Evolutionary conservation across 108 stramenopile genomes (phyloP).

Genomic region (Fragilaria crotonensis): DNA sequence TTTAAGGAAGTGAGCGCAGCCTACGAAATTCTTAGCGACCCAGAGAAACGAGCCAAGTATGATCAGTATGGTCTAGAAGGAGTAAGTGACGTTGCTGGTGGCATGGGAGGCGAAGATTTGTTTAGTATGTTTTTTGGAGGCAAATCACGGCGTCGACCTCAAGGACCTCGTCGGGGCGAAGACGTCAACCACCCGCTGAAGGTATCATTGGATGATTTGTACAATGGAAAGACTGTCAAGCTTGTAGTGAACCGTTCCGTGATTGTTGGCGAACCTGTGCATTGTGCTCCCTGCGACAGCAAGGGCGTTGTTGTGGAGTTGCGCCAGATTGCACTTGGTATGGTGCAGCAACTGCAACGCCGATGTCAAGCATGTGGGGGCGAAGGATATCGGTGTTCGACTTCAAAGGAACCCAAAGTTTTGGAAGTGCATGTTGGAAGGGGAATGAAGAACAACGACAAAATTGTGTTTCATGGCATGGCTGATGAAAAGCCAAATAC

Average conservation of each 20-base stretch:
- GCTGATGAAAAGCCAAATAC: constrained; percentile 96
- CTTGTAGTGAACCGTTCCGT: constrained; percentile 92
- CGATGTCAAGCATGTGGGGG: constrained; percentile 76
- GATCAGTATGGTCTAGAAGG: constrained; percentile 89
- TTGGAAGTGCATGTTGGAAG: constrained; percentile 93
- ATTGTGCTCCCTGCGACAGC: constrained; percentile 82
- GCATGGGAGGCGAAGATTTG: constrained; percentile 75
- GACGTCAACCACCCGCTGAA: constrained; percentile 92
- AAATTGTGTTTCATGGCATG: constrained; percentile 91
- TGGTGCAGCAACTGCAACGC: constrained; percentile 95
- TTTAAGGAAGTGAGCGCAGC: constrained; percentile 90
- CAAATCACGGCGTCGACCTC: constrained; percentile 45
- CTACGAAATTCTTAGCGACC: constrained; percentile 85
- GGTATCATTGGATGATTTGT: constrained; percentile 94
- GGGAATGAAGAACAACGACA: constrained; percentile 92
- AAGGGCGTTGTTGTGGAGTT: constrained; percentile 88
- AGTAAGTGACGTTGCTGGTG: constrained; percentile 56
- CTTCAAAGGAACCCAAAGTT: constrained; percentile 88
- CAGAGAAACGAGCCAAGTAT: constrained; percentile 83
- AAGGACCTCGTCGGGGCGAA: constrained; percentile 86
- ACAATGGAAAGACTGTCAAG: constrained; percentile 97
- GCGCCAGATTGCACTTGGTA: constrained; percentile 93
- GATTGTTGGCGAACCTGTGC: constrained; percentile 71
- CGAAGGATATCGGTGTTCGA: constrained; percentile 61
- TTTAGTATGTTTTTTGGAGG: constrained; percentile 97